Evolutionary conservation across 2,329 filamentous ascomycete species (phyloP), one percentile per base, ranked within the genome.

Genomic region (Aspergillus fumigatus): DNA sequence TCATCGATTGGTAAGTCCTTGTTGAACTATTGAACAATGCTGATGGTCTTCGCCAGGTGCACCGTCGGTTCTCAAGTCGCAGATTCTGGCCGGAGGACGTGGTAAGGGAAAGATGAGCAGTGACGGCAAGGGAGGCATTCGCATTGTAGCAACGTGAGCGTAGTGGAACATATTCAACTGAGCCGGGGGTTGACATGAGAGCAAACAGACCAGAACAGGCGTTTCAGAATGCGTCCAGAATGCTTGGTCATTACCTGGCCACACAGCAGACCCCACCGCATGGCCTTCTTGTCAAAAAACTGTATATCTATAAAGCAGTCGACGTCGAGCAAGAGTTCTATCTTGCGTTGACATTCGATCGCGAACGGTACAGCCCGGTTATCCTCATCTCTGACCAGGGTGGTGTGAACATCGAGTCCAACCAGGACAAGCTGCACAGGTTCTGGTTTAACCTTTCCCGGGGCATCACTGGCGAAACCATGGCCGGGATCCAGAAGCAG

Each of bases 341-440:
- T 53, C 51, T 81, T 0, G 69, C 72, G 6, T 67, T 81, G 50
- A 73, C 73, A 0, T 69, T 81, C 40, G 76, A 80, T 48, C 75
- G 79, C 3, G 72, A 77, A n/a, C 67, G 65, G 14, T 73, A 65
- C 51, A 65, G 62, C 11, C 79, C 79, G 0, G 62, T 69, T 0
- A 61, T 81, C 3, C 59, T 77, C 4, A 60, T 78, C 1, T 77
- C 73, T 17, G 67, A 63, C 26, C 53, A 66, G 29, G 70, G 70
- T 1, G 70, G 70, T 2, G 64, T 69, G 1, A 59, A 72, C 47
- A 68, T 73, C 47, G 70, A 73, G 53, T 62, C 61, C 4, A 67
- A 67, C 48, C 48, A 60, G 1, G 59, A 65, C 26, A 60, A 63
- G 32, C 59, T 72, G 2, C 67, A 69, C 29, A 55, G 50, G n/a